A percentile compares a stretch with the other conserved stretches of the same genome.
Conservation (phyloP, 192 early-diverging fungal genomes). For the Haplosporangium gracile region DNA sequence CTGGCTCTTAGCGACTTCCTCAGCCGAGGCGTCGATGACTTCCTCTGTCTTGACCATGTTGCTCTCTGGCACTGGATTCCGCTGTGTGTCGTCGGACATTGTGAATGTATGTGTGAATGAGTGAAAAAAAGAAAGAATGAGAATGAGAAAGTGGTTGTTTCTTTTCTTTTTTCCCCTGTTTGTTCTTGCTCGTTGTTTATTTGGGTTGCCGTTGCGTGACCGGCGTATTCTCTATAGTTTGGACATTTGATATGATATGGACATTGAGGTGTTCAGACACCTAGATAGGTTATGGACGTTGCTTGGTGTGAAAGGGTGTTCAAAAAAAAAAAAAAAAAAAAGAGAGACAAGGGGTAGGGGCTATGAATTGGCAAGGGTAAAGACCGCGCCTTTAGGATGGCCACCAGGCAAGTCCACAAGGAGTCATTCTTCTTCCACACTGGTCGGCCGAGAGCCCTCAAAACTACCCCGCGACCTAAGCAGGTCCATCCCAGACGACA, state of each 20-base stretch:
- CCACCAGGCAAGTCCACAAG: constrained; percentile 14
- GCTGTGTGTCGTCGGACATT: constrained; percentile 22
- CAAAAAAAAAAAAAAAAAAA: neutral
- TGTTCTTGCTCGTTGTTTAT: neutral
- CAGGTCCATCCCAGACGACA: constrained; percentile 2
- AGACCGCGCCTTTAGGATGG: neutral
- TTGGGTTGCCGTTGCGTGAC: neutral
- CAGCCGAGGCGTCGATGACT: constrained; percentile 38
- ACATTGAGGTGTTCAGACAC: neutral
- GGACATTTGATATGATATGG: neutral
- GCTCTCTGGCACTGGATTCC: constrained; percentile 50
- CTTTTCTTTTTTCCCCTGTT: neutral
- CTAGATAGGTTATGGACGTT: neutral
- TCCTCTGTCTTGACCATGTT: constrained; percentile 51
- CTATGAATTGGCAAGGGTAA: neutral
- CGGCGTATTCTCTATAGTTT: neutral
- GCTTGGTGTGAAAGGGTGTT: neutral
- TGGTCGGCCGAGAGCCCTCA: constrained; percentile 29
- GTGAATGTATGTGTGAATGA: neutral
- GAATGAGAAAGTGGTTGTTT: neutral
- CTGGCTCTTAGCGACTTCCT: constrained; percentile 51
- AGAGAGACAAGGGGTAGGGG: neutral
- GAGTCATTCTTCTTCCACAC: constrained; percentile 53
- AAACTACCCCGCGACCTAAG: constrained; percentile 8
- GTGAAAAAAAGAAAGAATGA: neutral